Percentiles rank a stretch among this genome's conserved stretches.
These are phyloP conservation scores for Drechslerella coelobrocha DNA, from an alignment of 2,329 filamentous ascomycete genomes.

Conservation along the genomic window DNA sequence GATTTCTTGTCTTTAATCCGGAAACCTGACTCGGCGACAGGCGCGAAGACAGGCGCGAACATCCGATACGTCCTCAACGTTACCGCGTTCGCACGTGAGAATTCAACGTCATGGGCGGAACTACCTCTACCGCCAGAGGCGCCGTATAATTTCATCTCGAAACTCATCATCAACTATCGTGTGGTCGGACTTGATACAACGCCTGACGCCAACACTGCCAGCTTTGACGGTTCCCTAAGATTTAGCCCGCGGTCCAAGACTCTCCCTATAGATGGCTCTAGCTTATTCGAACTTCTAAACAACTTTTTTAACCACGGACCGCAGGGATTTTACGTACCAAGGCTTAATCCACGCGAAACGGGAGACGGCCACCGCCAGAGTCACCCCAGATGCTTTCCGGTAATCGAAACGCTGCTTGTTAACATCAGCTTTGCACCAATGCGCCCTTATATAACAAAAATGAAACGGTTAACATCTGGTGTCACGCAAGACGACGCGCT, in stretches of 20 bases:
- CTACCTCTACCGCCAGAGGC: conserved; percentile 14
- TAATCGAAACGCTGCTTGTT: conserved; percentile 13
- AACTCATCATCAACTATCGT: conserved; percentile 21
- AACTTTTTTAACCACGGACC: conserved; percentile 21
- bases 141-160: conserved; percentile 17
- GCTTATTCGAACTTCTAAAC: conserved; percentile 9
- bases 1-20: not conserved
- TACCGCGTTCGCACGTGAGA: not conserved
- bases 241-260: not conserved
- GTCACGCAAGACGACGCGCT: too few species aligned
- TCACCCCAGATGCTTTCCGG: not conserved
- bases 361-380: not conserved
- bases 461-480: too few species aligned
- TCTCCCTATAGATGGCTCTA: not conserved
- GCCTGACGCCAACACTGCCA: too few species aligned
- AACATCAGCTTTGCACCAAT: conserved; percentile 1
- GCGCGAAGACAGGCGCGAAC: too few species aligned
- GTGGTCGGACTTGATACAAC: not conserved
- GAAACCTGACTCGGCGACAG: not conserved
- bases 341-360: too few species aligned
- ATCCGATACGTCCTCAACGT: conserved; percentile 6
- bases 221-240: too few species aligned
- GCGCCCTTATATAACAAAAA: too few species aligned
- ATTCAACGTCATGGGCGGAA: conserved; percentile 9
- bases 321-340: conserved; percentile 8